Percentiles rank a stretch among this genome's conserved stretches.
Evolutionary conservation across 306 rosid species (phyloP).

Genomic region (Vigna unguiculata): DNA sequence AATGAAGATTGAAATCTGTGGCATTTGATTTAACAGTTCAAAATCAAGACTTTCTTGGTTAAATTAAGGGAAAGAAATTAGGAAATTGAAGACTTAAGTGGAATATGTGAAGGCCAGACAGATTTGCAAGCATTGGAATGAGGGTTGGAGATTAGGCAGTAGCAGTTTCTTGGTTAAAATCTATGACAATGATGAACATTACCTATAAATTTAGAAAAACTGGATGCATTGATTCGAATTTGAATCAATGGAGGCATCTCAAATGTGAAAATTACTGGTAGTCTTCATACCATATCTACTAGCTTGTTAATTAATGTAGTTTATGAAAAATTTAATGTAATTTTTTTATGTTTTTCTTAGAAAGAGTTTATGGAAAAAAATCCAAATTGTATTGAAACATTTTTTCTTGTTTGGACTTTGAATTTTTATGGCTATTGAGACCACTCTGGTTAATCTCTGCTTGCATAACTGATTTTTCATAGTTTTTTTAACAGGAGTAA

Average conservation of each 20-base stretch:
- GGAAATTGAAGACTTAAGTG: neutral
- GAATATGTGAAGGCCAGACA: neutral
- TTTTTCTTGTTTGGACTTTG: no score
- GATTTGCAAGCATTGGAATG: neutral
- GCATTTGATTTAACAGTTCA: constrained; percentile 14
- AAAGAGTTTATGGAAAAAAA: no score
- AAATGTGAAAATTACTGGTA: constrained; percentile 1
- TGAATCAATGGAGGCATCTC: neutral
- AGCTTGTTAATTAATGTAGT: neutral
- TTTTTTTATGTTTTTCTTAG: no score
- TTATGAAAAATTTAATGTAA: no score
- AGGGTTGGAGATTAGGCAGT: neutral
- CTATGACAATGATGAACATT: neutral
- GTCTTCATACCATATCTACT: neutral
- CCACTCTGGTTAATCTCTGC: no score
- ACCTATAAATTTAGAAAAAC: neutral
- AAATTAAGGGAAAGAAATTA: neutral
- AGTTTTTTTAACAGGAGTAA: no score
- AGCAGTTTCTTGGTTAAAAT: constrained; percentile 20
- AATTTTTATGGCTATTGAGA: no score
- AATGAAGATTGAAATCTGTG: constrained; percentile 18
- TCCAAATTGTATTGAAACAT: no score
- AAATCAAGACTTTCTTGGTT: constrained; percentile 4
- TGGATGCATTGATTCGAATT: neutral
- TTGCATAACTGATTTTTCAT: no score